These are phyloP conservation scores for Boletus rubescentipes DNA, from an alignment of 768 basidiomycete genomes.

Conservation along the genomic window DNA sequence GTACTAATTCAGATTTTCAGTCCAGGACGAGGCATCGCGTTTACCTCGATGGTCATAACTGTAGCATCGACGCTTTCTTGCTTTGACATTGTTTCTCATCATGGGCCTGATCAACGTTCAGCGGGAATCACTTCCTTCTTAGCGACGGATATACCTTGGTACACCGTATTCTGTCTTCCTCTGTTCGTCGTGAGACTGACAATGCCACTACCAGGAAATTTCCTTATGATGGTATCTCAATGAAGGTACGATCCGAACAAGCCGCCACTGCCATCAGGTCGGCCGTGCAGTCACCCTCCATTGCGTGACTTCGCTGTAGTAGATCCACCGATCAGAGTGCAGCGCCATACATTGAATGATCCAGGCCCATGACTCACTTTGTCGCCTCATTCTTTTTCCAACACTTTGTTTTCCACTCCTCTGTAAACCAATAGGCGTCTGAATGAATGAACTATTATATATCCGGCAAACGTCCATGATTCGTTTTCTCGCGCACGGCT, in stretches of 20 bases:
- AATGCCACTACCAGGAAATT: neutral
- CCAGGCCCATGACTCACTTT: no score
- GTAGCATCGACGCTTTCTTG: slow-evolving; percentile 3
- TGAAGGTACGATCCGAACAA: slow-evolving; percentile 6
- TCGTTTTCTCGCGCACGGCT: no score
- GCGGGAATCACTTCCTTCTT: slow-evolving; percentile 1
- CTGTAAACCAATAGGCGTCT: no score
- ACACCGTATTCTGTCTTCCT: neutral
- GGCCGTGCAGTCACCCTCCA: neutral
- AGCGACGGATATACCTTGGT: slow-evolving; percentile 7
- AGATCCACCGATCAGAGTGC: no score
- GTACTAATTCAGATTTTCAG: neutral
- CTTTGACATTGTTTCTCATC: neutral
- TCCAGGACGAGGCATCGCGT: slow-evolving; percentile 4
- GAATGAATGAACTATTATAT: no score
- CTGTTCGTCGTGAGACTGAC: neutral
- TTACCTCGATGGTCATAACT: slow-evolving; percentile 1
- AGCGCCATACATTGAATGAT: no score
- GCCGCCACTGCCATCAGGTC: slow-evolving; percentile 1
- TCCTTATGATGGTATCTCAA: neutral
- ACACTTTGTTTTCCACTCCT: no score
- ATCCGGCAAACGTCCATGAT: no score
- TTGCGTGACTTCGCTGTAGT: no score
- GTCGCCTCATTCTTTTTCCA: no score
- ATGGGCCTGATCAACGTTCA: neutral